Evolutionary conservation across 163 green algal species (phyloP), one percentile per base, ranked within the genome.

Genomic region (Scenedesmus sp.): DNA sequence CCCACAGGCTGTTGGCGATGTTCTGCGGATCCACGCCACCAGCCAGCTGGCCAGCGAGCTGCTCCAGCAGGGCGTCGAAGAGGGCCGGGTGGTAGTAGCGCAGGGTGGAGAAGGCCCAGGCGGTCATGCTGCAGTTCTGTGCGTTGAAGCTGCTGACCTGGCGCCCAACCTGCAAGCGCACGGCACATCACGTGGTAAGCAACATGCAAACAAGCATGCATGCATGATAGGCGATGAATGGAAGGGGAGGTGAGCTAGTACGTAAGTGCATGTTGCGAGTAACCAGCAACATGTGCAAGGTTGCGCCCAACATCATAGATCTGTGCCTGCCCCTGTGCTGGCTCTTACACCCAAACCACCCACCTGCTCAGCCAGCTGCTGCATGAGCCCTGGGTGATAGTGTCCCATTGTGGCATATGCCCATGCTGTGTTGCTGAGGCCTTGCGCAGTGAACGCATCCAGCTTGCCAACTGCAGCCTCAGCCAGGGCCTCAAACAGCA

Each of bases 1-100:
- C 94, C 93, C 93, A 96, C 72, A 95, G 92, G 16, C 72, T 79
- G 89, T 95, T 96, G 81, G 94, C 94, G n/a, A 94, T 40, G 65
- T 94, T 93, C 89, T 96, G 93, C 6, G 93, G 92, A 87, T 90
- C 89, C 33, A 93, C 93, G 18, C 79, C 79, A 22, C 86, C 78
- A 9, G 65, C 16, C 26, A 90, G 79, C 15, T 83, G 56, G 5
- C 16, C 20, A 15, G 90, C 90, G 42, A 94, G 68, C 51, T 89
- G 91, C 51, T 82, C 79, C 61, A 92, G 61, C 53, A 96, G 80
- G 35, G 90, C 85, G 9, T 85, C 56, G 24, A 95, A 95, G 18
- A 96, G 92, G 2, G 26, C 24, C 18, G 85, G 80, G 51, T 96
- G 90, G 20, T 94, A 59, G 83, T 96, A 92, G 37, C 91, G 85